Base-by-base conservation (phyloP, 176 grass and related monocot species). In the Oryza punctata region DNA sequence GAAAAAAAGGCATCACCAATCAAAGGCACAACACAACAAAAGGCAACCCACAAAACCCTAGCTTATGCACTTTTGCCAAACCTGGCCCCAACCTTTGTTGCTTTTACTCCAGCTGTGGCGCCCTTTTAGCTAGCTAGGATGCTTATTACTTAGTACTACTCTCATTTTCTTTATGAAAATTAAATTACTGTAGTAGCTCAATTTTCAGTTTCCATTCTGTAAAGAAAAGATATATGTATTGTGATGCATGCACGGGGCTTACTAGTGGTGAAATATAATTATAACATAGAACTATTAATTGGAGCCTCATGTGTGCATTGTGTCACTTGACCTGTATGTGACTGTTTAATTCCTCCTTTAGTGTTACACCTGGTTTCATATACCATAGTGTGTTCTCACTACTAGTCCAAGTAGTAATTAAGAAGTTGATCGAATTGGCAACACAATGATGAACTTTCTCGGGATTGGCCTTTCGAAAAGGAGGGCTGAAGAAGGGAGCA, bases 11-110 rank as follows among this genome's bases (percentile, higher is more conserved):
- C 33, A 33, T 9, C 35, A 19, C 37, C 35, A 76, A 76, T 10
- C 7, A 81, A 86, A 78, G 59, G 23, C 35, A 78, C 35, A 47
- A 77, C 57, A 76, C 35, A 82, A 63, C 75, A 84, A 88, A 88
- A 84, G 76, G 66, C 59, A 57, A 59, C 2, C 67, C 80, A 67
- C 65, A 54, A 70, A 24, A 65, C 45, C 49, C 50, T 65, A n/a
- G 24, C 63, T 70, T 81, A 21, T 81, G 65, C 26, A 26, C 87
- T 85, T 89, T 89, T 66, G 10, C 30, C 28, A 81, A 89, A 70
- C 71, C 41, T 52, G 50, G 50, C 16, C 50, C 0, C 24, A 41
- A 41, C 40, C 43, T 81, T 85, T 37, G 41, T 19, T 35, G 54
- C 70, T 72, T 63, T 84, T 77, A 6, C 49, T 63, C 64, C 28